Conservation (phyloP, 768 basidiomycete species). For the Boletus rex-veris region DNA sequence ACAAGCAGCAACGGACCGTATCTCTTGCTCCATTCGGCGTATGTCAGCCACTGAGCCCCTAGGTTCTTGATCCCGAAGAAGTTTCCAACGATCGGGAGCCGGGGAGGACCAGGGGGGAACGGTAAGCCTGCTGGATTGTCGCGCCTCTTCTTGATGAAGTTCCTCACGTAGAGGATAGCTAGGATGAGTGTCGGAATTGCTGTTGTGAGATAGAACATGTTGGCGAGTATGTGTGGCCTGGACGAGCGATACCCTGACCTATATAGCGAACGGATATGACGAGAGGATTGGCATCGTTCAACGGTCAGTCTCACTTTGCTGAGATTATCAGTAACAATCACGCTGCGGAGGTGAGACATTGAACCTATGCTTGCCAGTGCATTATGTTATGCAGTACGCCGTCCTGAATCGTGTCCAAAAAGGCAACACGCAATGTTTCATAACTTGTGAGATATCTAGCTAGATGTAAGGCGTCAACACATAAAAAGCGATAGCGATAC, state of each 20-base stretch:
- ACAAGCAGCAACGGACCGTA: slow-evolving; percentile 32
- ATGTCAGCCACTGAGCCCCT: slow-evolving; percentile 37
- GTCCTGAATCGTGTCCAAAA: neutral
- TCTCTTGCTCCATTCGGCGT: slow-evolving; percentile 39
- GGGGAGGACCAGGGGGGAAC: slow-evolving; percentile 41
- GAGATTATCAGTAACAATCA: neutral
- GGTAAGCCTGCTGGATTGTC: slow-evolving; percentile 20
- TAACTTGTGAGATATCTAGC: neutral
- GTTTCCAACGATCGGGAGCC: slow-evolving; percentile 43
- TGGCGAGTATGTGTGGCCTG: neutral
- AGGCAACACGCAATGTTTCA: neutral
- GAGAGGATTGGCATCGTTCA: neutral
- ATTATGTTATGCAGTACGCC: neutral
- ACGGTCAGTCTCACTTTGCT: slow-evolving; percentile 12
- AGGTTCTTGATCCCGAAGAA: slow-evolving; percentile 40
- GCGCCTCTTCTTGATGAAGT: slow-evolving; percentile 1
- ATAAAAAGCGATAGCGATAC: slow-evolving; percentile 28
- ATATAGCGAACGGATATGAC: slow-evolving; percentile 2
- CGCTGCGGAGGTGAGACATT: slow-evolving; percentile 8
- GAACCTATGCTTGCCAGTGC: neutral
- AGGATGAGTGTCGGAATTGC: neutral
- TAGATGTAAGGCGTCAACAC: neutral
- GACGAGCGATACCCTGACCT: neutral
- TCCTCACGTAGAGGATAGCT: neutral
- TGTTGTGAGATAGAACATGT: slow-evolving; percentile 5